phyloP scores from a whole-genome alignment of 805 yeast species.

The Saturnispora besseyi region DNA sequence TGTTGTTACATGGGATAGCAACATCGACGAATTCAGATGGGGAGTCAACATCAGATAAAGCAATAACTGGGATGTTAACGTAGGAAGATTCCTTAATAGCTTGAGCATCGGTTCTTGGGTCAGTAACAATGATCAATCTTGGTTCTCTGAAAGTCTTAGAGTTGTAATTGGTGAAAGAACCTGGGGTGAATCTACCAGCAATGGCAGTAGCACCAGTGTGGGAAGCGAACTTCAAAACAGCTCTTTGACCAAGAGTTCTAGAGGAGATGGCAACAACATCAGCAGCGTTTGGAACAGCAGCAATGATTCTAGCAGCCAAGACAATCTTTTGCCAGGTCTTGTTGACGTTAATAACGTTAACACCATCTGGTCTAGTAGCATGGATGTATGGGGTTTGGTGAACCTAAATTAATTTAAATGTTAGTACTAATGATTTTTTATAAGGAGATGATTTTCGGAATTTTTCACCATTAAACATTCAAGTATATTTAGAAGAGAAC shows the following conservation, averaged over 20 bases:
- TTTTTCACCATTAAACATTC: background rate
- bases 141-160: conserved; percentile 99
- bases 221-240: conserved; percentile 97
- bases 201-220: conserved; percentile 99
- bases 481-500: background rate
- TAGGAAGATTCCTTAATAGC: conserved; percentile 99
- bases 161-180: conserved; percentile 99
- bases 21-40: conserved; percentile 99
- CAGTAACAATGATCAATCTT: conserved; percentile 97
- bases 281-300: conserved; percentile 97
- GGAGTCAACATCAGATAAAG: conserved; percentile 96
- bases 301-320: conserved; percentile 98
- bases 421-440: conserved; percentile 8
- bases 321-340: conserved; percentile 99
- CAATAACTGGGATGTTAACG: conserved; percentile 99
- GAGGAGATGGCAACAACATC: conserved; percentile 99
- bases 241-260: conserved; percentile 99
- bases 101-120: conserved; percentile 99
- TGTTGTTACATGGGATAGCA: conserved; percentile 99
- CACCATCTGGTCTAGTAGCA: conserved; percentile 99
- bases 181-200: conserved; percentile 99
- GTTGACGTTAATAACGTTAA: conserved; percentile 94
- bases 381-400: conserved; percentile 95
- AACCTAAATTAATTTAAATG: conserved; percentile 41
- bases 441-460: background rate